phyloP scores from a whole-genome alignment of 345 rosid species.

The Odontarrhena argentea region DNA sequence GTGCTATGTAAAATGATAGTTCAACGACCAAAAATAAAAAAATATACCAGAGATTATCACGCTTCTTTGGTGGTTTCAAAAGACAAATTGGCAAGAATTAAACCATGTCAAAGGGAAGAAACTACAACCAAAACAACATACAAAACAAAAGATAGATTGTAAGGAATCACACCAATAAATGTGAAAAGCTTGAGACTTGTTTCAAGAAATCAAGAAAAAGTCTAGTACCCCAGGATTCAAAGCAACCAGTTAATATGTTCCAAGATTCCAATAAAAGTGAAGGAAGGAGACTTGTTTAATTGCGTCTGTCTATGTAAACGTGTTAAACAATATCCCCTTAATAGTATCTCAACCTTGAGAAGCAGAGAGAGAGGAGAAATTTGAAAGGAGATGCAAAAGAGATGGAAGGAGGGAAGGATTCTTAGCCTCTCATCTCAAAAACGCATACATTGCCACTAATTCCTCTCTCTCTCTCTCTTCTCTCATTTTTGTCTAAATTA shows the following conservation, averaged over 20 bases:
- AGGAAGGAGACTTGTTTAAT: constrained; percentile 6
- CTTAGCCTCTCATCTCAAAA: constrained; percentile 41
- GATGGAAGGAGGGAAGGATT: constrained; percentile 36
- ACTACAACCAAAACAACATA: constrained; percentile 25
- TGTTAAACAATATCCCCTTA: constrained; percentile 18
- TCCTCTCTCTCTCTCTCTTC: constrained; percentile 25
- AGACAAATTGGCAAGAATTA: constrained; percentile 25
- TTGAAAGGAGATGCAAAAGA: constrained; percentile 35
- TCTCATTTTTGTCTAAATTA: constrained; percentile 28
- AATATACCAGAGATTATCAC: constrained; percentile 39
- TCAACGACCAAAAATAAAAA: constrained; percentile 5
- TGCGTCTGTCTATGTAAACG: constrained; percentile 35
- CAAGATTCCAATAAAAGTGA: constrained; percentile 19
- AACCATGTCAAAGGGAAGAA: constrained; percentile 32
- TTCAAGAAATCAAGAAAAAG: constrained; percentile 25
- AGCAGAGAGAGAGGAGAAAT: constrained; percentile 29
- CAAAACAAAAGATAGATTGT: constrained; percentile 13
- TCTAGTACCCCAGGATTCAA: constrained; percentile 18
- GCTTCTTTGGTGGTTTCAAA: constrained; percentile 19
- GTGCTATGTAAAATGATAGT: neutral
- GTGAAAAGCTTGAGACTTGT: neutral
- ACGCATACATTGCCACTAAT: constrained; percentile 31
- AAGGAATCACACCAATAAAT: constrained; percentile 8
- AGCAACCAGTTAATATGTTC: constrained; percentile 6
- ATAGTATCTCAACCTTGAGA: constrained; percentile 33